Base-by-base conservation (phyloP, 768 basidiomycete species). In the Megacollybia marginata region DNA sequence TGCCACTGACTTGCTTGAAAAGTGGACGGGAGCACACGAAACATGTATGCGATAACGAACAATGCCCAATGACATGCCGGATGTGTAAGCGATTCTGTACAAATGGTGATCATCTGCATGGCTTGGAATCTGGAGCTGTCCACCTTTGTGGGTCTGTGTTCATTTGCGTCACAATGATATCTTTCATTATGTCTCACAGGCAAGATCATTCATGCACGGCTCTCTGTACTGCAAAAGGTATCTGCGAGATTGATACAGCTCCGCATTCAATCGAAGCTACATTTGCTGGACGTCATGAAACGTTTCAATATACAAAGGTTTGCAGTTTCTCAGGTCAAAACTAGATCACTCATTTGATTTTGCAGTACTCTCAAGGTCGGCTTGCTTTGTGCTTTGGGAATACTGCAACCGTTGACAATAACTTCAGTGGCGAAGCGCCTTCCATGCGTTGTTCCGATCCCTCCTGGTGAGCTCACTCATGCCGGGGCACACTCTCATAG, bases 221-320 rank as follows among this genome's bases (percentile, higher is more conserved):
- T 0, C 35, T 64, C 2, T 84, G 82, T 50, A 54, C 62, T 15
- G 64, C 70, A 0, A 55, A 58, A 1, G 82, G 83, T 3, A 76
- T 74, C n/a, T 84, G 82, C 49, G 69, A 80, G 44, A 82, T 83
- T 12, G 73, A 82, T 47, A 79, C 74, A 0, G 66, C 72, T 0
- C 82, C 82, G 0, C 73, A 77, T 47, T 76, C 80, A 0, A 72
- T 84, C 33, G 76, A 82, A 55, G 78, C 80, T 5, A 82, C 79
- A 0, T 84, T 83, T 54, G 74, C 72, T 0, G 83, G 82, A 0
- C 66, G 61, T 50, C 76, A 82, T 45, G 78, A 81, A 51, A 80
- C 74, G 1, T 84, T 82, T 55, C 74, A 78, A 56, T 84, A 79
- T 46, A 84, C 83, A 0, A 83, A 83, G 69, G 82, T 78, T 45